Conservation (phyloP, 179 eudicot species). For the Heliamphora pulchella region DNA sequence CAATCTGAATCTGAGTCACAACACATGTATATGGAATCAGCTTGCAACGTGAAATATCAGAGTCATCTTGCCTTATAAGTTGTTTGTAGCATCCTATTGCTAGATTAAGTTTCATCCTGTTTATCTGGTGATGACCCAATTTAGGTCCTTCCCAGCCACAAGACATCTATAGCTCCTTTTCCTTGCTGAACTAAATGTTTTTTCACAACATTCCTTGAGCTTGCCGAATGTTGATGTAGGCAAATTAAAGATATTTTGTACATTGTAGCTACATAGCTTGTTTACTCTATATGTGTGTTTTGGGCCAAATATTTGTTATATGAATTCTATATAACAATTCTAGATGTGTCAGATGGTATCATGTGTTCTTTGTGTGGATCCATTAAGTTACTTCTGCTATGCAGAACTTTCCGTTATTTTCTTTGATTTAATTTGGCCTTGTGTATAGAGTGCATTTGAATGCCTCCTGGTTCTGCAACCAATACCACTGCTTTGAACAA, state of each 20-base stretch:
- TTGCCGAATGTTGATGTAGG: not conserved
- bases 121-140: not conserved
- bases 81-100: not conserved
- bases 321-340: not conserved
- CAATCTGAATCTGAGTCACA: not conserved
- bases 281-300: not conserved
- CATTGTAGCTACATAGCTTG: not conserved
- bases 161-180: not conserved
- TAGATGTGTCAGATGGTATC: not conserved
- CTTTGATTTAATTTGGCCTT: not conserved
- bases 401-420: not conserved
- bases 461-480: not conserved
- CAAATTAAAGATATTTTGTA: not conserved
- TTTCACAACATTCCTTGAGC: not conserved
- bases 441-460: not conserved
- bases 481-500: not conserved
- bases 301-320: not conserved
- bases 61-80: not conserved
- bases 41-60: not conserved
- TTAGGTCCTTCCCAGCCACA: not conserved
- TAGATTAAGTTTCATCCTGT: slow-evolving; percentile 4
- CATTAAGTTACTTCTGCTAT: not conserved
- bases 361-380: not conserved
- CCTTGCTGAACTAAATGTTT: not conserved
- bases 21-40: not conserved